Conservation (phyloP, 2,329 filamentous ascomycete species). For the Aurifilum marmelostoma region DNA sequence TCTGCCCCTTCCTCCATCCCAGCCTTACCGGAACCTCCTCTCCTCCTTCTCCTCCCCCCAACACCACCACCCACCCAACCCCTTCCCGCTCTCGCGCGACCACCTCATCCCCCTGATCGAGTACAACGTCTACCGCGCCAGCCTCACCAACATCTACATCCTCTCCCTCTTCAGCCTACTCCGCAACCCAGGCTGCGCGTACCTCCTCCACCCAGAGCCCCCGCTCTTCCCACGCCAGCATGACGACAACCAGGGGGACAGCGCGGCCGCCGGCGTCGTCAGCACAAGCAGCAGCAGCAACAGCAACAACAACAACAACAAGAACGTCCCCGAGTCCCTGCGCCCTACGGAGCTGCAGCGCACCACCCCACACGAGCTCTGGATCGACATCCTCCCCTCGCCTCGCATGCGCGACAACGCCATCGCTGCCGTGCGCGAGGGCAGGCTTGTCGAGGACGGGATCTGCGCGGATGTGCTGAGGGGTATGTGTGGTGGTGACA, state of each 20-base stretch:
- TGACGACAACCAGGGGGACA: background rate
- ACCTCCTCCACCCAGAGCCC: constrained; percentile 23
- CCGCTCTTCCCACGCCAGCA: constrained; percentile 28
- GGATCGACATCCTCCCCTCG: constrained; percentile 34
- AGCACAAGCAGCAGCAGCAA: background rate
- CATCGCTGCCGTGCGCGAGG: constrained; percentile 24
- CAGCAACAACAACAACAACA: constrained; percentile 3
- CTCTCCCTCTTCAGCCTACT: constrained; percentile 35
- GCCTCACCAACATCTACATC: constrained; percentile 39
- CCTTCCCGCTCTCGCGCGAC: constrained; percentile 35
- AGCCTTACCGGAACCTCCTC: background rate
- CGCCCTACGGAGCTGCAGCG: constrained; percentile 34
- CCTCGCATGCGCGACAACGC: constrained; percentile 33
- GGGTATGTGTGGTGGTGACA: constrained; percentile 11
- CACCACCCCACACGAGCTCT: constrained; percentile 32
- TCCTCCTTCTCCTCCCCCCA: background rate
- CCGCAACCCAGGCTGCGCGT: constrained; percentile 27
- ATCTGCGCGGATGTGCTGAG: constrained; percentile 24
- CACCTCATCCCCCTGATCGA: constrained; percentile 42
- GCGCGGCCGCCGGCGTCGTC: background rate
- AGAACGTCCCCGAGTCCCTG: constrained; percentile 32
- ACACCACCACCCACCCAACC: background rate
- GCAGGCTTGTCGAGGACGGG: constrained; percentile 28
- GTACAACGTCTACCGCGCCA: constrained; percentile 43
- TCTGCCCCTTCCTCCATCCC: background rate